These are phyloP conservation scores for Panaeolus cyanescens DNA, from an alignment of 768 basidiomycete genomes.

Conservation along the genomic window DNA sequence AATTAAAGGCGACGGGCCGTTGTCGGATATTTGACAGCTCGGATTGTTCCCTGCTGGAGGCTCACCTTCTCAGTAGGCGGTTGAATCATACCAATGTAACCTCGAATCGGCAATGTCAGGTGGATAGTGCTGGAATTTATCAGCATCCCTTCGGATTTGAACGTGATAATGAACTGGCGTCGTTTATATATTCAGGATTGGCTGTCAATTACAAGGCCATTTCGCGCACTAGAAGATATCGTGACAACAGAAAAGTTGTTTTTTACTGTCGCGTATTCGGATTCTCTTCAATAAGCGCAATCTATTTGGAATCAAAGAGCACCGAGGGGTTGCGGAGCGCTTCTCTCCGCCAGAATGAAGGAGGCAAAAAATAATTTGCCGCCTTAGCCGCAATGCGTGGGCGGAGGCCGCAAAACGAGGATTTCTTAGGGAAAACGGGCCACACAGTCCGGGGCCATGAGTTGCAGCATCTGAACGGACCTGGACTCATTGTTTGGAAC, in stretches of 20 bases:
- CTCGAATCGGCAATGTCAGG: neutral
- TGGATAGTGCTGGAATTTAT: neutral
- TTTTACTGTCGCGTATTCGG: neutral
- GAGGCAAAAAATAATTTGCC: neutral
- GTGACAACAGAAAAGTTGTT: neutral
- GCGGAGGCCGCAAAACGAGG: neutral
- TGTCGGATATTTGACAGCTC: constrained; percentile 16
- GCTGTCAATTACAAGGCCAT: neutral
- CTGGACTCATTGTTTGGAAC: neutral
- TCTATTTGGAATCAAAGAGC: neutral
- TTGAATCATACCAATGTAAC: neutral
- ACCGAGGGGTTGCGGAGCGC: neutral
- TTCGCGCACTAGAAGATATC: neutral
- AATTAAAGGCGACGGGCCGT: constrained; percentile 25
- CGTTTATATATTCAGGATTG: neutral
- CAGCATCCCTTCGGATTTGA: neutral
- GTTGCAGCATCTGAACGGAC: neutral
- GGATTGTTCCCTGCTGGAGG: neutral
- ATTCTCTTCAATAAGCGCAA: neutral
- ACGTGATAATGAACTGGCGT: neutral
- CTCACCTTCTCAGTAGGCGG: constrained; percentile 4
- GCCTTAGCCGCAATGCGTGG: neutral
- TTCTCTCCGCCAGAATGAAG: neutral
- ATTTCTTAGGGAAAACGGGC: neutral
- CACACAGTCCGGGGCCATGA: neutral